Evolutionary conservation across 768 basidiomycete species (phyloP).

Genomic region (Holtermanniella nyarrowii): DNA sequence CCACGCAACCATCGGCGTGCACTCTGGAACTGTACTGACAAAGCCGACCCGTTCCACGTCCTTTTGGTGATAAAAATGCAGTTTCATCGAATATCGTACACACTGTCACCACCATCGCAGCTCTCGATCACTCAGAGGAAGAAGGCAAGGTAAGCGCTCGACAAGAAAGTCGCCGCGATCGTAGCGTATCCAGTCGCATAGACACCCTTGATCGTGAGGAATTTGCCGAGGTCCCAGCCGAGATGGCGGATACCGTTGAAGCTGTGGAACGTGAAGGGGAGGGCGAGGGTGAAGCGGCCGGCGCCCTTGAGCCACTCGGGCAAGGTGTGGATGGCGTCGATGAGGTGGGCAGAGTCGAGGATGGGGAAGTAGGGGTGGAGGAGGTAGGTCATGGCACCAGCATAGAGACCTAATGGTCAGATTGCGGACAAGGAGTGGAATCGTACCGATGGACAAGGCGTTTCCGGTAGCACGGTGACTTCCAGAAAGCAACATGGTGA

Average conservation of each 20-base stretch:
- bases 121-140: conserved; percentile 18
- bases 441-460: neutral
- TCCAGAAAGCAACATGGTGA: neutral
- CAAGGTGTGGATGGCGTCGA: conserved; percentile 59
- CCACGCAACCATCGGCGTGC: too few relatives aligned
- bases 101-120: neutral
- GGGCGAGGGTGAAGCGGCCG: conserved; percentile 67
- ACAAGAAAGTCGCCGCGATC: conserved; percentile 62
- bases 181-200: conserved; percentile 78
- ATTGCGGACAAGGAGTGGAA: neutral
- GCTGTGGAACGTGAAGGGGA: conserved; percentile 82
- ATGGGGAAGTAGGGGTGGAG: conserved; percentile 54
- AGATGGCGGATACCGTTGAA: conserved; percentile 86
- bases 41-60: too few relatives aligned
- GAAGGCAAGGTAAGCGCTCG: conserved; percentile 61
- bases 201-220: conserved; percentile 65
- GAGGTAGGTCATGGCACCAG: conserved; percentile 75
- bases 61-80: too few relatives aligned
- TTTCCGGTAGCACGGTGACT: neutral
- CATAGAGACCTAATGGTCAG: conserved; percentile 61
- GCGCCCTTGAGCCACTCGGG: conserved; percentile 68
- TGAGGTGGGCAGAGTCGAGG: conserved; percentile 65
- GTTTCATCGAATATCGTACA: too few relatives aligned
- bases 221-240: conserved; percentile 78
- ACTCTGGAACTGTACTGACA: too few relatives aligned